Evolutionary conservation across 371 early-diverging fungal species (phyloP).

Genomic region (Saksenaea vasiformis): DNA sequence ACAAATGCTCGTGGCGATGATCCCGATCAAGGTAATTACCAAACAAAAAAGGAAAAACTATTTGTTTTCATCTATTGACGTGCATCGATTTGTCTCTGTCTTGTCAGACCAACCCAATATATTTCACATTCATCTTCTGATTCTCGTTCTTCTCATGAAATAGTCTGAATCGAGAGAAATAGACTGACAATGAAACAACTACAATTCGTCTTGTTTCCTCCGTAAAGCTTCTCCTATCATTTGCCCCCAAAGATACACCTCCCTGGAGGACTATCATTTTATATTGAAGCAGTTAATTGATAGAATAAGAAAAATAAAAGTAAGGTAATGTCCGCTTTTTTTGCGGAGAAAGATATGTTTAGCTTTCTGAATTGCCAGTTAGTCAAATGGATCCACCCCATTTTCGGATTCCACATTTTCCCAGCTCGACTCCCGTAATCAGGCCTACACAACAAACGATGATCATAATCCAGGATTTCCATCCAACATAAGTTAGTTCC

Average conservation of each 20-base stretch:
- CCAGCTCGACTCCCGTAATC: conserved; percentile 65
- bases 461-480: conserved; percentile 79
- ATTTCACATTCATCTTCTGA: not conserved
- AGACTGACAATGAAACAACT: too few species aligned
- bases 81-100: not conserved
- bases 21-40: not conserved
- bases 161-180: not conserved
- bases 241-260: too few species aligned
- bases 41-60: not conserved
- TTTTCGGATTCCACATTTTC: conserved; percentile 58
- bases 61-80: conserved; percentile 4
- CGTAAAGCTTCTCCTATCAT: too few species aligned
- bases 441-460: conserved; percentile 68
- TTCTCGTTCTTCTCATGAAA: not conserved
- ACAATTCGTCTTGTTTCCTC: too few species aligned
- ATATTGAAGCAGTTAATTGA: too few species aligned
- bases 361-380: too few species aligned
- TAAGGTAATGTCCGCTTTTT: too few species aligned
- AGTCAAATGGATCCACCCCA: not conserved
- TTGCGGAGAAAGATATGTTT: too few species aligned
- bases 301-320: too few species aligned
- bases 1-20: not conserved
- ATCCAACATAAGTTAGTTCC: conserved; percentile 62
- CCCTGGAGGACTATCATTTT: too few species aligned
- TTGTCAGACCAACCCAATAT: not conserved